phyloP scores from a whole-genome alignment of 768 basidiomycete genomes.

The Russula emetica region DNA sequence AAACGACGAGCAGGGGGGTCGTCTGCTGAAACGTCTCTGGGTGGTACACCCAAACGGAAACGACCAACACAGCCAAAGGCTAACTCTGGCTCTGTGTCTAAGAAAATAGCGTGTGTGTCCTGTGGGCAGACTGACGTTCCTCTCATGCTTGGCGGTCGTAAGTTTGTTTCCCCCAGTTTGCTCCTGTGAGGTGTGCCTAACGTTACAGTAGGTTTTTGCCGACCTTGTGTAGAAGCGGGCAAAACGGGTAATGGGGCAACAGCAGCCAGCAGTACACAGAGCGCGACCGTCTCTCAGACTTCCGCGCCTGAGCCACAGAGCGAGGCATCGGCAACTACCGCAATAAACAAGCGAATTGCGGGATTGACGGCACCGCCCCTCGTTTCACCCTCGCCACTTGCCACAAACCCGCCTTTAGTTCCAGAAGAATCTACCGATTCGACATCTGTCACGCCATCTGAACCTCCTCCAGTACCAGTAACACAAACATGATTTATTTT shows the following conservation, averaged over 20 bases:
- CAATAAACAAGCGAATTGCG: constrained; percentile 11
- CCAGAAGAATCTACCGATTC: constrained; percentile 20
- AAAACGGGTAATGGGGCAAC: constrained; percentile 14
- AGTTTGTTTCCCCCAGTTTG: constrained; percentile 40
- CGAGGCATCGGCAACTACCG: constrained; percentile 9
- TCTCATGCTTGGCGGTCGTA: constrained; percentile 70
- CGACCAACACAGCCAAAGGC: constrained; percentile 37
- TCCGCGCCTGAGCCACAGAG: constrained; percentile 5
- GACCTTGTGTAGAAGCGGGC: constrained; percentile 49
- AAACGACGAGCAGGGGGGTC: constrained; percentile 35
- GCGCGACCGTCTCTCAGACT: neutral
- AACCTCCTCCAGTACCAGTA: constrained; percentile 3
- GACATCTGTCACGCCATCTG: constrained; percentile 1
- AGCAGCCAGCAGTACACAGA: neutral
- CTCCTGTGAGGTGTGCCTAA: constrained; percentile 9
- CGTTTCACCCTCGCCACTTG: constrained; percentile 15
- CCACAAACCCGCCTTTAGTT: constrained; percentile 18
- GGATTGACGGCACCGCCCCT: constrained; percentile 10
- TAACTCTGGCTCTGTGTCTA: constrained; percentile 35
- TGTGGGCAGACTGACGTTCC: constrained; percentile 70
- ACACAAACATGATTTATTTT: neutral
- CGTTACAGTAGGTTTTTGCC: constrained; percentile 56
- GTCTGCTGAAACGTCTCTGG: neutral
- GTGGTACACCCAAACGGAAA: constrained; percentile 40
- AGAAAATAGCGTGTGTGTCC: constrained; percentile 50